Conservation (phyloP, 2,329 filamentous ascomycete species). For the Passalora sequoiae region DNA sequence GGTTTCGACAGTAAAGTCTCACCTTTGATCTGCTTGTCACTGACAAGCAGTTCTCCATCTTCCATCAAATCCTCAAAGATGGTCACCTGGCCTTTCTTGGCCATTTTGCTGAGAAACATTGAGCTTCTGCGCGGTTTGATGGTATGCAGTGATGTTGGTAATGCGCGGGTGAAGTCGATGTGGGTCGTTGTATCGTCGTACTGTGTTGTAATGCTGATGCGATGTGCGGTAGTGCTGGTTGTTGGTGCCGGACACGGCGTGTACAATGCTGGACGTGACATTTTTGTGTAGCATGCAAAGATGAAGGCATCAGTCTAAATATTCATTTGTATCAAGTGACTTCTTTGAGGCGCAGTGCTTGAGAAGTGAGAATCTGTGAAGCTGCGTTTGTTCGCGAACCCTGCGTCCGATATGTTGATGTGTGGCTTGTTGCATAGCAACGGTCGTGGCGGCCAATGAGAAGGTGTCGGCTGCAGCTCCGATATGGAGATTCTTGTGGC, state of each 20-base stretch:
- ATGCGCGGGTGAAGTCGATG: conserved; percentile 31
- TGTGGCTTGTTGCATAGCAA: no score
- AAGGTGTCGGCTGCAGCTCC: no score
- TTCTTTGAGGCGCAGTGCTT: no score
- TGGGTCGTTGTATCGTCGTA: conserved; percentile 28
- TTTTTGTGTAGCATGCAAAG: conserved; percentile 6
- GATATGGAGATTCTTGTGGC: no score
- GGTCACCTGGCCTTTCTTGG: conserved; percentile 22
- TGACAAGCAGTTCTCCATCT: conserved; percentile 21
- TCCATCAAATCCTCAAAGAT: conserved; percentile 34
- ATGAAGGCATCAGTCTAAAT: no score
- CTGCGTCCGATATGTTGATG: no score
- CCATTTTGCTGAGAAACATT: conserved; percentile 19
- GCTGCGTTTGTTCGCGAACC: no score
- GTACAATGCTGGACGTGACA: conserved; percentile 23
- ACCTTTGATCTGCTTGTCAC: conserved; percentile 10
- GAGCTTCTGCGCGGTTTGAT: conserved; percentile 25
- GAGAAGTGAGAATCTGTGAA: no score
- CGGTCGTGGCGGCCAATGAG: no score
- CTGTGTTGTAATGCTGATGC: conserved; percentile 13
- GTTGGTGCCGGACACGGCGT: conserved; percentile 29
- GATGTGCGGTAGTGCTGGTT: conserved; percentile 5
- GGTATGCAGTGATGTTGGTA: conserved; percentile 27
- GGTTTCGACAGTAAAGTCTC: conserved; percentile 27
- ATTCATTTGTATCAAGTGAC: no score